Base-by-base conservation (phyloP, 805 yeast species). In the Candida chilensis region DNA sequence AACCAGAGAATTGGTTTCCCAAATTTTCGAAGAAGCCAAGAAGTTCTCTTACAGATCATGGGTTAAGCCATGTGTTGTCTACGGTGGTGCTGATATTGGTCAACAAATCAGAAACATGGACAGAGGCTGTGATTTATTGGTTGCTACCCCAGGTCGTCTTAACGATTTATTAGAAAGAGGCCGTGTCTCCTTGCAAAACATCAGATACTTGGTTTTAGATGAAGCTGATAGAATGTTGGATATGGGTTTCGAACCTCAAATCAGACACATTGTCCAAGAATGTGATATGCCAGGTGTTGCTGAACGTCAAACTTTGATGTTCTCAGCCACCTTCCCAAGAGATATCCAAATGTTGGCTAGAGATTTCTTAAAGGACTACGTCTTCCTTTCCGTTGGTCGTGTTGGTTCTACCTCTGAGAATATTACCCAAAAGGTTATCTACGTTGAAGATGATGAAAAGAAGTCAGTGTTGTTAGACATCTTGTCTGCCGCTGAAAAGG, bases 201-300 rank as follows among this genome's bases (percentile, higher is more conserved):
- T 90, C 63, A 86, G 83, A 60, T 92, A 85, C 63, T 74, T 92
- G 57, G 96, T 92, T 31, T 73, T 92, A 45, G 98, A 90, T 64
- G 98, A 90, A 73, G 98, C 98, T 53, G 98, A 92, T 67, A 85
- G 98, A 71, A 92, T 92, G 98, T 78, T 92, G 67, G 98, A 92
- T 77, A 92, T 92, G 97, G 98, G 98, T 74, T 92, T 92, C 68
- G 98, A 92, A 71, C 96, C 96, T 42, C 98, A 92, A 73, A 92
- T 92, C 56, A 85, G 98, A 75, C 83, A 87, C 59, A 90, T 92
- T 52, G 98, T 92, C 39, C 94, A 90, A 63, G 94, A 83, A 44
- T 88, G 94, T 70, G 97, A 87, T 59, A 92, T 92, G 98, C 96
- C 99, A 39, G 78, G 69, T 41, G 94, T 84, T 34, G 67, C 73